These are phyloP conservation scores for Trichoderma endophyticum DNA, from an alignment of 2,329 filamentous ascomycete genomes.

Conservation along the genomic window DNA sequence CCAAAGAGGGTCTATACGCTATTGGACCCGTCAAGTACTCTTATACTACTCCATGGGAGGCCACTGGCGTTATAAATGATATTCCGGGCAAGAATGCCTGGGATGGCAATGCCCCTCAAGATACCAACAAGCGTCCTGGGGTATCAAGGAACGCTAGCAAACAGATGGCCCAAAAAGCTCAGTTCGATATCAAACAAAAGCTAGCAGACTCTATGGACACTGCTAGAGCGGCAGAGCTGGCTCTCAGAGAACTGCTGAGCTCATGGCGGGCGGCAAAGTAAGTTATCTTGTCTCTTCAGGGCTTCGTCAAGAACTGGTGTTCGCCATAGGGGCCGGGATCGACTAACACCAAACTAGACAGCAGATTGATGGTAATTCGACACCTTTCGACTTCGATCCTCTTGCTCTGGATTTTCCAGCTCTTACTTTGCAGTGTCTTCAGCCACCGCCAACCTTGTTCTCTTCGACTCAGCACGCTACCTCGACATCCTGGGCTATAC, in stretches of 20 bases:
- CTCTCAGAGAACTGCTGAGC: conserved; percentile 76
- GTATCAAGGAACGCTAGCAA: conserved; percentile 46
- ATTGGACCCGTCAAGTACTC: conserved; percentile 52
- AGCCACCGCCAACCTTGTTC: conserved; percentile 77
- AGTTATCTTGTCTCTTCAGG: conserved; percentile 29
- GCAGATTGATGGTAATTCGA: conserved; percentile 52
- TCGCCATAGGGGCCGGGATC: neutral
- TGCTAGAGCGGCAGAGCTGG: conserved; percentile 79
- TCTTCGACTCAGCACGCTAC: conserved; percentile 76
- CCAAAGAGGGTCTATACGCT: conserved; percentile 42
- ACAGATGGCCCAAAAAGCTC: conserved; percentile 55
- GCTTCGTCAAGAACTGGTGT: neutral
- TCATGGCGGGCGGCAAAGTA: conserved; percentile 82
- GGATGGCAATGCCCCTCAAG: conserved; percentile 35
- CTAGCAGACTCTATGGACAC: conserved; percentile 70
- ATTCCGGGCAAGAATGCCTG: conserved; percentile 47
- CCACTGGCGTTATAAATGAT: conserved; percentile 75
- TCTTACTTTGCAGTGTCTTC: conserved; percentile 76
- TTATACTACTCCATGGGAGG: conserved; percentile 66
- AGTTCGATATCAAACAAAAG: conserved; percentile 62
- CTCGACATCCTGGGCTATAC: conserved; percentile 75
- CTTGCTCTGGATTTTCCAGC: conserved; percentile 82
- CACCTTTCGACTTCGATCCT: conserved; percentile 77
- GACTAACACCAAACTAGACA: conserved; percentile 39
- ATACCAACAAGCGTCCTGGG: conserved; percentile 35